Percentiles rank a stretch among this genome's conserved stretches.
Evolutionary conservation across 129 eudicot species (phyloP).

Genomic region (Glebionis coronaria): DNA sequence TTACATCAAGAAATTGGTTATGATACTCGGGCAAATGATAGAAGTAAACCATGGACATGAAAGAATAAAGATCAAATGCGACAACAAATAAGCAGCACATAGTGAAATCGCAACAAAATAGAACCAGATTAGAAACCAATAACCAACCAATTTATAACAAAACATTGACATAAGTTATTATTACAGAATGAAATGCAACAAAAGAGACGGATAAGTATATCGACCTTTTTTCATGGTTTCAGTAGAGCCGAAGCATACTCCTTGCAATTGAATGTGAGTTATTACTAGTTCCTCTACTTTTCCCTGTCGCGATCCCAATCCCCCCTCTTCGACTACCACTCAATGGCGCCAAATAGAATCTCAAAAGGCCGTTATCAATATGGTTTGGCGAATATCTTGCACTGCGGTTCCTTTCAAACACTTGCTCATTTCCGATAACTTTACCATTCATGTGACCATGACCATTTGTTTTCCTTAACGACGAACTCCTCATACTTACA

Average conservation of each 20-base stretch:
- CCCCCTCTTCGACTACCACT: slow-evolving; percentile 73
- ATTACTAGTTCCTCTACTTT: slow-evolving; percentile 34
- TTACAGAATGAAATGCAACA: slow-evolving; percentile 32
- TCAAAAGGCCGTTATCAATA: slow-evolving; percentile 70
- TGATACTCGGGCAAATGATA: background rate
- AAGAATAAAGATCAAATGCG: slow-evolving; percentile 10
- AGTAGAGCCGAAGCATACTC: slow-evolving; percentile 65
- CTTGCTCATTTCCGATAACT: slow-evolving; percentile 32
- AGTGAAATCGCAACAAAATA: slow-evolving; percentile 6
- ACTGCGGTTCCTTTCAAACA: slow-evolving; percentile 71
- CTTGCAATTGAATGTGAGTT: slow-evolving; percentile 66
- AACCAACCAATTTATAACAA: slow-evolving; percentile 39
- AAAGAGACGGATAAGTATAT: slow-evolving; percentile 21
- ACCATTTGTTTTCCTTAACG: slow-evolving; percentile 41
- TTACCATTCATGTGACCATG: slow-evolving; percentile 27
- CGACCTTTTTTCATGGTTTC: slow-evolving; percentile 33
- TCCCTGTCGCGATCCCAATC: slow-evolving; percentile 37
- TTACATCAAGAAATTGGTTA: background rate
- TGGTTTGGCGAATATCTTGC: slow-evolving; percentile 81
- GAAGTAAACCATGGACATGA: background rate
- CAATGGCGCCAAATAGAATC: slow-evolving; percentile 88
- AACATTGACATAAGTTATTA: slow-evolving; percentile 24
- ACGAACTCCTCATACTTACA: slow-evolving; percentile 83
- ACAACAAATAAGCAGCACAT: slow-evolving; percentile 12
- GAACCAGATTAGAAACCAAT: slow-evolving; percentile 19